Evolutionary conservation across 2,329 filamentous ascomycete species (phyloP).

Genomic region (Aspergillus awamori): DNA sequence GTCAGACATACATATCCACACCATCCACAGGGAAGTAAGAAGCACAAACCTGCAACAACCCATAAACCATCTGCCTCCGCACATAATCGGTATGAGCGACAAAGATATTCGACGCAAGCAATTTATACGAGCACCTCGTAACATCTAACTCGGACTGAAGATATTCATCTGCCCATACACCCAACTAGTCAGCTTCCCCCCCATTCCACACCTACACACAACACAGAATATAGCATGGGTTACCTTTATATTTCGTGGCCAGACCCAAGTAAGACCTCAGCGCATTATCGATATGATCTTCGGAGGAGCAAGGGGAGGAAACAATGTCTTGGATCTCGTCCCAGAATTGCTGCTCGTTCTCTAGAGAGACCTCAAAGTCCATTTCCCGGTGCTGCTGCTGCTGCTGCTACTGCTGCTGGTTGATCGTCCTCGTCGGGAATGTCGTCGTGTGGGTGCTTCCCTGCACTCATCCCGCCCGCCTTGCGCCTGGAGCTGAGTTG

Average conservation of each 20-base stretch:
- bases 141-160: slow-evolving; percentile 77
- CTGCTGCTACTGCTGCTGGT: slow-evolving; percentile 6
- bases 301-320: slow-evolving; percentile 59
- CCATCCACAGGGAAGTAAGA: neutral
- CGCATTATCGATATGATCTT: slow-evolving; percentile 77
- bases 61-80: slow-evolving; percentile 88
- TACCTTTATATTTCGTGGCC: slow-evolving; percentile 70
- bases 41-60: slow-evolving; percentile 67
- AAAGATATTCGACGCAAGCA: slow-evolving; percentile 78
- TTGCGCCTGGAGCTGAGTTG: slow-evolving; percentile 22
- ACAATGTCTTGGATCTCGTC: slow-evolving; percentile 71
- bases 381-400: slow-evolving; percentile 50
- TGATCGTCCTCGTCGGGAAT: slow-evolving; percentile 38
- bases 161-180: slow-evolving; percentile 61
- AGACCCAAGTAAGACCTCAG: slow-evolving; percentile 82
- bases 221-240: too few relatives aligned
- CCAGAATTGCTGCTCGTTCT: slow-evolving; percentile 88
- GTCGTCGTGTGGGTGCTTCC: slow-evolving; percentile 25
- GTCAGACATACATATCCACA: too few relatives aligned
- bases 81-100: slow-evolving; percentile 78
- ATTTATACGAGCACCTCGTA: slow-evolving; percentile 74
- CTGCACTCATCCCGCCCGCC: slow-evolving; percentile 40
- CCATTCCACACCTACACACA: too few relatives aligned
- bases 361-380: slow-evolving; percentile 71
- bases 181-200: too few relatives aligned